Evolutionary conservation across 306 rosid species (phyloP), one percentile per base, ranked within the genome.

Genomic region (Trifolium pratense): DNA sequence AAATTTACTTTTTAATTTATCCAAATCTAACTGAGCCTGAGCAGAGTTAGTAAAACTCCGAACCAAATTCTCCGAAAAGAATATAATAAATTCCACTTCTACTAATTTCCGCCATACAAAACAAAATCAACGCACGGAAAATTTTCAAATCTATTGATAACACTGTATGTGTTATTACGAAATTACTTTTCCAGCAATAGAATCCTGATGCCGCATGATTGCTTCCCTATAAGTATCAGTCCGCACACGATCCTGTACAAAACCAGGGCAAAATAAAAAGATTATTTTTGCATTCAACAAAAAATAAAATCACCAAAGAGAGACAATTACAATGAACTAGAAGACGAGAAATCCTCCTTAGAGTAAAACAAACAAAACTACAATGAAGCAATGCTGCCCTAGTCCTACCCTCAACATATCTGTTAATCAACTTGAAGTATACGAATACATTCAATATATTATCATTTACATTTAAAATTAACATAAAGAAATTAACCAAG

Each of bases 191-290:
- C 97, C 98, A 29, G 93, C 89, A 61, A 93, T 93, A 52, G 68
- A 81, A 75, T 84, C 85, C 88, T 86, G 93, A 79, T 89, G 92
- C 82, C 81, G 93, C 93, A 88, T 93, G 75, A 93, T 88, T 51
- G 98, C 98, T 2, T 76, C 84, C 85, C 86, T 87, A 49, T 93
- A 93, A 60, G 97, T 85, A 65, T 93, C 97, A 49, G 98, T 93
- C 60, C 98, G 89, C 71, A 85, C 87, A 10, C 88, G 96, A 82
- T 93, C 98, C 97, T 93, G 90, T 49, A 80, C 26, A 46, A 67
- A 68, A 53, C 39, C 36, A 53, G 36, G 31, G 10, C 7, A 11
- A 40, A 32, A 17, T 16, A 6, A 40, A 15, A 3, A 43, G 3
- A 65, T 69, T 60, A 66, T 8, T 39, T 34, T 49, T 21, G 21